Percentiles rank a stretch among this genome's conserved stretches.
These are phyloP conservation scores for Phytophthora citricola DNA, from an alignment of 352 stramenopile species.

Conservation along the genomic window DNA sequence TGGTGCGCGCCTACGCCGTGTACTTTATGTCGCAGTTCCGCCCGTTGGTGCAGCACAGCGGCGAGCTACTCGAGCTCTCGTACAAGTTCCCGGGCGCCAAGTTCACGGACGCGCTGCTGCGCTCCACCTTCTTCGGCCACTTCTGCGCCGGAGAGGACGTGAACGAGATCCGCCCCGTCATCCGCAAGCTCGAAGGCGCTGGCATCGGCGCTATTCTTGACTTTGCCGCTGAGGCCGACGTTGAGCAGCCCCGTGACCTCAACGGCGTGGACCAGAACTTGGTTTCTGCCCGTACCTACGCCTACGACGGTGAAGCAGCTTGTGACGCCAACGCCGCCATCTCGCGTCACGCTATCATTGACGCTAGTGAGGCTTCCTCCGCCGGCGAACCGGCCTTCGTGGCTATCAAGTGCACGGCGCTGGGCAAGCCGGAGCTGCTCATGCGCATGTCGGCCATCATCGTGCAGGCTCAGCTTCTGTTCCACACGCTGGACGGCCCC, in stretches of 20 bases:
- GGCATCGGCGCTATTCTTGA: constrained; percentile 97
- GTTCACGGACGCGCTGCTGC: constrained; percentile 91
- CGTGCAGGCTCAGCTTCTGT: constrained; percentile 92
- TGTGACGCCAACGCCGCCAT: constrained; percentile 94
- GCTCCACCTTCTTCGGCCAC: constrained; percentile 96
- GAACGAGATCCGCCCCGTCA: constrained; percentile 84
- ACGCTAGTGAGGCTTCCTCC: constrained; percentile 52
- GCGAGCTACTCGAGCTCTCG: constrained; percentile 81
- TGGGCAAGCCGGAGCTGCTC: constrained; percentile 96
- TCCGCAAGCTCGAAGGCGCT: constrained; percentile 74
- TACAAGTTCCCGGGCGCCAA: constrained; percentile 84
- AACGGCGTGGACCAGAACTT: constrained; percentile 85
- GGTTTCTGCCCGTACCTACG: constrained; percentile 93
- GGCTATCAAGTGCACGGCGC: constrained; percentile 97
- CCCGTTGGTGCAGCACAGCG: constrained; percentile 89
- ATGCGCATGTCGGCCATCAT: constrained; percentile 95
- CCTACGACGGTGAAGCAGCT: constrained; percentile 94
- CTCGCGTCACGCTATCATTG: constrained; percentile 81
- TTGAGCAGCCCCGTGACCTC: constrained; percentile 79
- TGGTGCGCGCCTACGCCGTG: constrained; percentile 88
- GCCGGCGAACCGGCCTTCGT: constrained; percentile 90
- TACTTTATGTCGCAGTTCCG: constrained; percentile 90
- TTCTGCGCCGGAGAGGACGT: constrained; percentile 96
- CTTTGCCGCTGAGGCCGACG: constrained; percentile 96
- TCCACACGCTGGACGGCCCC: constrained; percentile 90